Conservation (phyloP, 257 asterid species). For the Gynochthodes officinalis region DNA sequence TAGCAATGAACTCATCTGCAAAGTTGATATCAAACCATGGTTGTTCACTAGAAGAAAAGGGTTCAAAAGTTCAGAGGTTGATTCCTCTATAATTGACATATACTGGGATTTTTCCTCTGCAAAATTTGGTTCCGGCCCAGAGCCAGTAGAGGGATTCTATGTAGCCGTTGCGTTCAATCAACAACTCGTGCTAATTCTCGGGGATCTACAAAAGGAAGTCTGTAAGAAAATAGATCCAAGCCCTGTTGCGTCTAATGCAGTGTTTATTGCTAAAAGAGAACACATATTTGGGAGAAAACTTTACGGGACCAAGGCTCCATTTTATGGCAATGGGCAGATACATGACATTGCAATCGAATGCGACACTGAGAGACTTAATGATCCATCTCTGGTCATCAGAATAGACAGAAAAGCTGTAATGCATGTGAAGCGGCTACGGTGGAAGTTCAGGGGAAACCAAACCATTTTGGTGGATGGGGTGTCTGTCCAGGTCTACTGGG, state of each 20-base stretch:
- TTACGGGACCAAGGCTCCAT: conserved; percentile 47
- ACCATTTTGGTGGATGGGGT: conserved; percentile 61
- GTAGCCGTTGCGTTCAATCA: conserved; percentile 47
- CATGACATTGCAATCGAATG: conserved; percentile 58
- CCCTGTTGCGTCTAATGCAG: conserved; percentile 30
- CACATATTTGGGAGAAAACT: conserved; percentile 53
- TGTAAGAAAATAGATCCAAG: conserved; percentile 33
- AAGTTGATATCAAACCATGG: conserved; percentile 66
- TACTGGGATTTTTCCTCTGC: conserved; percentile 73
- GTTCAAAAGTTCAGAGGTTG: conserved; percentile 25
- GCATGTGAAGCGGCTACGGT: conserved; percentile 47
- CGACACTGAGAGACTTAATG: conserved; percentile 30
- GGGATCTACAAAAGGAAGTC: conserved; percentile 43
- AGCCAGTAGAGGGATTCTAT: conserved; percentile 58
- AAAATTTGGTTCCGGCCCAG: conserved; percentile 62
- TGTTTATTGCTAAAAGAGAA: conserved; percentile 48
- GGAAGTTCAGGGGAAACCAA: conserved; percentile 72
- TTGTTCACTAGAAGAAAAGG: conserved; percentile 66
- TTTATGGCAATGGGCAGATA: conserved; percentile 41
- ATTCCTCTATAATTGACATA: conserved; percentile 34
- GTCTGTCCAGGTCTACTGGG: conserved; percentile 66
- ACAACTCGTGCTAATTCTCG: conserved; percentile 46
- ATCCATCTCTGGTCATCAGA: conserved; percentile 39
- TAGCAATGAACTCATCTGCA: conserved; percentile 36
- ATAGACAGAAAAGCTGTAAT: conserved; percentile 45